Evolutionary conservation across 192 early-diverging fungal species (phyloP), one percentile per base, ranked within the genome.

Genomic region (Backusella morwellensis): DNA sequence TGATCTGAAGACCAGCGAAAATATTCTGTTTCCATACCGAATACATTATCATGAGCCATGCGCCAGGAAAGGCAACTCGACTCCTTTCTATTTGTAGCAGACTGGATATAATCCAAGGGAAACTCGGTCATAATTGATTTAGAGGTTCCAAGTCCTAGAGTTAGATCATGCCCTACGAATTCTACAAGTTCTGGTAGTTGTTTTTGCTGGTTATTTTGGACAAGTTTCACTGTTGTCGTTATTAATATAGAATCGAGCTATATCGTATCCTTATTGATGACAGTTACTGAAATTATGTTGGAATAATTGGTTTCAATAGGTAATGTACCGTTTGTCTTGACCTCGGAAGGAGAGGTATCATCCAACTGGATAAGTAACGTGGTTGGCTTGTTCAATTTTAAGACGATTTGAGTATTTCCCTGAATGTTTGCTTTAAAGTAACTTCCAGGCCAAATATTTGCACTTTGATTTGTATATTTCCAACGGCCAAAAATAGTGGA

Each of bases 1-100:
- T 35, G 29, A 68, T 68, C 15, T 29, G 26, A 44, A 50, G 44
- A 32, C 40, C 70, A 40, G 7, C 29, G 35, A 52, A 80, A 80
- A 41, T 80, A 80, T 50, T 71, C 75, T 8, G 74, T 73, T 19
- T 75, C 74, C 79, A 80, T 80, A 12, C 79, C 79, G 36, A 36
- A 26, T 0, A 42, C 41, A 38, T 70, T 47, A 6, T 76, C 47
- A 54, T 71, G 15, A 80, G 70, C 41, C 74, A 56, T n/a, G 70
- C 79, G 1, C 66, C 75, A 3, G 79, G 75, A 50, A 75, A 80
- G 36, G 79, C 75, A 34, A 80, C 74, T 36, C 76, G 79, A 8
- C 70, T 42, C 67, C 50, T 75, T 50, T 80, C 79, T 32, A 44
- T 54, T 23, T 34, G 70, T 21, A 80, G 54, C 2, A 68, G 23